These are phyloP conservation scores for Mucor racemosus DNA, from an alignment of 371 early-diverging fungal species.

Conservation along the genomic window DNA sequence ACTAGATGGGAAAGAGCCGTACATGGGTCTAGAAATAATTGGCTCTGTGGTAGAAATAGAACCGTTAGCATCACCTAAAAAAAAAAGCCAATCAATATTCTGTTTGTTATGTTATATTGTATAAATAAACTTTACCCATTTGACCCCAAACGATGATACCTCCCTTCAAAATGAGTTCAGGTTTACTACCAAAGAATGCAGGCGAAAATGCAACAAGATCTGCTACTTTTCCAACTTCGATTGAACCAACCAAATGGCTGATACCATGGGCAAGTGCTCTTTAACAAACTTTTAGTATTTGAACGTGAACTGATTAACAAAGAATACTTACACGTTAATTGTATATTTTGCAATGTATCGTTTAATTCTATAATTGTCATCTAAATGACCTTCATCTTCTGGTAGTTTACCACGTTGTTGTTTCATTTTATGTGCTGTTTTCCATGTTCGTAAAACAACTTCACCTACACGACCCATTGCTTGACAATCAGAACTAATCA, in stretches of 20 bases:
- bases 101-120: background rate
- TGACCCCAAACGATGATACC: slow-evolving; percentile 83
- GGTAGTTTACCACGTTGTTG: slow-evolving; percentile 75
- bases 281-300: background rate
- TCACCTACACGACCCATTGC: slow-evolving; percentile 97
- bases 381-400: slow-evolving; percentile 48
- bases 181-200: slow-evolving; percentile 88
- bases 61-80: slow-evolving; percentile 81
- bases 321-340: slow-evolving; percentile 74
- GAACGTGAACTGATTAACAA: background rate
- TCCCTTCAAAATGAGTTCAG: slow-evolving; percentile 84
- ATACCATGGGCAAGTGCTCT: slow-evolving; percentile 87
- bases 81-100: background rate
- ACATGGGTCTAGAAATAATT: slow-evolving; percentile 83
- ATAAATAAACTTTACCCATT: slow-evolving; percentile 58
- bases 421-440: slow-evolving; percentile 94
- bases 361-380: slow-evolving; percentile 79
- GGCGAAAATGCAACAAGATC: slow-evolving; percentile 90
- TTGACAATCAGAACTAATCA: slow-evolving; percentile 90
- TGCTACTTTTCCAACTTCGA: slow-evolving; percentile 92
- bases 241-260: slow-evolving; percentile 84
- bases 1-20: slow-evolving; percentile 67
- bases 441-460: slow-evolving; percentile 90
- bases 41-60: slow-evolving; percentile 88
- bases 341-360: slow-evolving; percentile 96